Evolutionary conservation across 768 basidiomycete species (phyloP).

Genomic region (Crucibulum laeve): DNA sequence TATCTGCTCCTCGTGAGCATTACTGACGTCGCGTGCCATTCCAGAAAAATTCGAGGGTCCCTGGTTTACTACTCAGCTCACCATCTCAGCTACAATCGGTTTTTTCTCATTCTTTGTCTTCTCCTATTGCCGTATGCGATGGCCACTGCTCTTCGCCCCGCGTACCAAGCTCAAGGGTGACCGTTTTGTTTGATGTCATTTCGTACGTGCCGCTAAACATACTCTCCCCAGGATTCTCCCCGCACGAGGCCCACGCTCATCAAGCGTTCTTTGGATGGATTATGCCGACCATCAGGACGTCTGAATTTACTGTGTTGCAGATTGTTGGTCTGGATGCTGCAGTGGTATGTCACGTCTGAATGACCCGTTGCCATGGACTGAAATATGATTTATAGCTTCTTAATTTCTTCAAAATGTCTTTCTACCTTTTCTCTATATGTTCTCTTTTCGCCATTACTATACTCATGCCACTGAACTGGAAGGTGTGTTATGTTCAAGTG

Average conservation of each 20-base stretch:
- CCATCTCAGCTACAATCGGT: slow-evolving; percentile 75
- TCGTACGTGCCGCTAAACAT: slow-evolving; percentile 6
- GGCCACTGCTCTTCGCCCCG: slow-evolving; percentile 89
- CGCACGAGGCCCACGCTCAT: slow-evolving; percentile 87
- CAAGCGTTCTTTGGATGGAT: slow-evolving; percentile 95
- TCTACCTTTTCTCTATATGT: slow-evolving; percentile 85
- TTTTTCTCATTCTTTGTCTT: slow-evolving; percentile 80
- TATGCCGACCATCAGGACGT: slow-evolving; percentile 83
- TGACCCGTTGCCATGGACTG: not conserved
- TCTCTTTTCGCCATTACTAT: slow-evolving; percentile 77
- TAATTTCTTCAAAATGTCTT: slow-evolving; percentile 94
- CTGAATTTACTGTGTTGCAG: slow-evolving; percentile 91
- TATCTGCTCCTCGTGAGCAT: not conserved
- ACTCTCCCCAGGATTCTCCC: slow-evolving; percentile 69
- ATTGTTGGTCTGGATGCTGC: slow-evolving; percentile 97
- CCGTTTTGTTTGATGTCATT: slow-evolving; percentile 10
- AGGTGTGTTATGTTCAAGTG: slow-evolving; percentile 43
- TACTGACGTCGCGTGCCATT: not conserved
- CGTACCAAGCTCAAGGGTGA: slow-evolving; percentile 91
- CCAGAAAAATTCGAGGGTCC: slow-evolving; percentile 84
- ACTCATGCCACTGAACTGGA: slow-evolving; percentile 95
- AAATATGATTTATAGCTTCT: slow-evolving; percentile 53
- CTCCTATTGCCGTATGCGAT: slow-evolving; percentile 82
- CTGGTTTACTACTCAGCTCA: slow-evolving; percentile 91
- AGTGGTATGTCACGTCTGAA: slow-evolving; percentile 55